Percentiles rank a stretch among this genome's conserved stretches.
phyloP scores from a whole-genome alignment of 306 rosid genomes.

The Prosopis cineraria region DNA sequence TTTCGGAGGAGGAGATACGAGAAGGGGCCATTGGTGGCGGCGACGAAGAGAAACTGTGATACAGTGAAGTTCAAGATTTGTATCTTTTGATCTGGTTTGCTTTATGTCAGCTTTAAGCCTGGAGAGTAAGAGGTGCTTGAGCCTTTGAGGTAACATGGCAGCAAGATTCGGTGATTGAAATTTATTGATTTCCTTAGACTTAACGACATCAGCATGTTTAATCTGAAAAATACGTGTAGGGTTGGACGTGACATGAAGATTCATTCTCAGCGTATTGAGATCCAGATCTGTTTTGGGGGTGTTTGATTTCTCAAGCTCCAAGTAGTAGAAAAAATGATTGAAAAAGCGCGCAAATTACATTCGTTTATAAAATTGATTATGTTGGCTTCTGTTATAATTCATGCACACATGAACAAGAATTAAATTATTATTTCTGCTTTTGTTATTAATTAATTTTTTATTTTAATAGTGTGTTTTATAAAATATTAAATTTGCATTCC shows the following conservation, averaged over 20 bases:
- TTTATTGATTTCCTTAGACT: constrained; percentile 1
- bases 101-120: not conserved
- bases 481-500: too few relatives aligned
- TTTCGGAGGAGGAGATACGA: constrained; percentile 24
- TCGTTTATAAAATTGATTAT: not conserved
- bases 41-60: not conserved
- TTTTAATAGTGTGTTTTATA: too few relatives aligned
- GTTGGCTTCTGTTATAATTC: not conserved
- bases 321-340: not conserved
- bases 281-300: not conserved
- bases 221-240: not conserved
- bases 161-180: constrained; percentile 5
- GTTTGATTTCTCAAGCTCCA: not conserved
- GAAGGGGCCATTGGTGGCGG: constrained; percentile 26
- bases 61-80: not conserved
- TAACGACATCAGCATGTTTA: not conserved
- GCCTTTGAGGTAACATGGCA: not conserved
- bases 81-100: not conserved
- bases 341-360: not conserved
- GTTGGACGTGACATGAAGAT: constrained; percentile 3
- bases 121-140: constrained; percentile 16
- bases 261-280: not conserved
- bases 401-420: too few relatives aligned
- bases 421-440: not conserved
- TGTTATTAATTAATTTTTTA: not conserved